Evolutionary conservation across 176 grass and related monocot species (phyloP).

Genomic region (Aegilops sharonensis): DNA sequence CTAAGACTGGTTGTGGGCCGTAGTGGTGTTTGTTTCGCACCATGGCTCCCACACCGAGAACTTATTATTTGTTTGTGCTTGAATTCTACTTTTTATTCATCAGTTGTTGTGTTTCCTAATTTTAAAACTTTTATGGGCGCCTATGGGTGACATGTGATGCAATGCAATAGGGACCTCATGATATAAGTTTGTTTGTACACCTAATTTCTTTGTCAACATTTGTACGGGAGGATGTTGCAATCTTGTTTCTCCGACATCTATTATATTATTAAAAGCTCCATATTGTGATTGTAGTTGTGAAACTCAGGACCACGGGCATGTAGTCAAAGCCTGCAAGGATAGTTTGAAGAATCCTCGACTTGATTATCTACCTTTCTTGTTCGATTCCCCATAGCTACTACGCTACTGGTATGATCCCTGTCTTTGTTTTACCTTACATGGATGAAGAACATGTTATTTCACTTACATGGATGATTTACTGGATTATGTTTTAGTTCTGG

Average conservation of each 20-base stretch:
- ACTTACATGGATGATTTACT: background rate
- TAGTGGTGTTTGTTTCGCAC: background rate
- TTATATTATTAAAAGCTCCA: too few species aligned
- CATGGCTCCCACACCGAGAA: background rate
- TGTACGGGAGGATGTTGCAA: too few species aligned
- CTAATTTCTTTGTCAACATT: too few species aligned
- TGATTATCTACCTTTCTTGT: constrained; percentile 82
- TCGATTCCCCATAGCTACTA: constrained; percentile 78
- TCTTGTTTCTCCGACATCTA: too few species aligned
- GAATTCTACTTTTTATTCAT: background rate
- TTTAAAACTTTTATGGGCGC: background rate
- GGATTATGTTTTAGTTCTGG: background rate
- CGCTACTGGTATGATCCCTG: constrained; percentile 49
- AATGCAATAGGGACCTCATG: too few species aligned
- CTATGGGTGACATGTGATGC: background rate
- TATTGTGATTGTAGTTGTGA: too few species aligned
- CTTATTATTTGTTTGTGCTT: background rate
- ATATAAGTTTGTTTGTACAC: too few species aligned
- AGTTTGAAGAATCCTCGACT: constrained; percentile 79
- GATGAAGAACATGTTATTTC: background rate
- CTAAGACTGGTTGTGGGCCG: background rate
- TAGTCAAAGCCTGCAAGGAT: constrained; percentile 72
- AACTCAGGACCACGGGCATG: constrained; percentile 48
- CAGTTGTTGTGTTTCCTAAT: background rate
- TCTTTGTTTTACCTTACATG: constrained; percentile 2